Evolutionary conservation across 2,329 filamentous ascomycete genomes (phyloP).

Genomic region (Sarocladium oryzae): DNA sequence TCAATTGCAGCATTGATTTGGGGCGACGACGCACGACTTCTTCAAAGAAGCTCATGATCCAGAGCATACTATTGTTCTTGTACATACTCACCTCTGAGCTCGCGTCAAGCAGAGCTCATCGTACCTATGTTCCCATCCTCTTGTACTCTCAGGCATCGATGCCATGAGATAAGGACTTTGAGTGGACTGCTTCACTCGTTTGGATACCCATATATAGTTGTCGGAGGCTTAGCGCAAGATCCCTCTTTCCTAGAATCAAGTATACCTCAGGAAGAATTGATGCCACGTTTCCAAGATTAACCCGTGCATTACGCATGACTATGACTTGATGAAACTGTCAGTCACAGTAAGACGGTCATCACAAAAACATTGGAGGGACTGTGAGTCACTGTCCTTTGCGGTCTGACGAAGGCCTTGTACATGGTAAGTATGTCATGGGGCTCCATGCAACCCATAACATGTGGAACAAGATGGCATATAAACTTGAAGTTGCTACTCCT

Average conservation of each 20-base stretch:
- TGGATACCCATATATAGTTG: conserved; percentile 8
- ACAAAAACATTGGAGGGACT: too few relatives aligned
- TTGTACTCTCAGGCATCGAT: background rate
- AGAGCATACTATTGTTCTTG: background rate
- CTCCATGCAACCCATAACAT: too few relatives aligned
- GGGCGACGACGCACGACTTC: background rate
- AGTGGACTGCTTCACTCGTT: background rate
- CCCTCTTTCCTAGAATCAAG: background rate
- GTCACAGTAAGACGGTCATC: too few relatives aligned
- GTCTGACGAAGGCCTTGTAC: too few relatives aligned
- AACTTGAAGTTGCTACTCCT: too few relatives aligned
- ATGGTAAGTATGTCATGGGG: too few relatives aligned
- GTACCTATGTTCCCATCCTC: background rate
- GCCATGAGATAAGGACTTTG: background rate
- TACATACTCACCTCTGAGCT: background rate
- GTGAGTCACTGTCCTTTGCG: too few relatives aligned
- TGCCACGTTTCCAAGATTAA: background rate
- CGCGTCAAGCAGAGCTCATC: background rate
- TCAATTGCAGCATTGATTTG: background rate
- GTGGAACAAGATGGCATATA: too few relatives aligned
- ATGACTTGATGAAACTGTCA: too few relatives aligned
- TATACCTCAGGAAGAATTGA: background rate
- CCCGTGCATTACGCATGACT: too few relatives aligned
- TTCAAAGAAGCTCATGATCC: background rate
- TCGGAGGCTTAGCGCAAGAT: conserved; percentile 8